These are phyloP conservation scores for Pterocarpus macrocarpus DNA, from an alignment of 306 rosid genomes.

Conservation along the genomic window DNA sequence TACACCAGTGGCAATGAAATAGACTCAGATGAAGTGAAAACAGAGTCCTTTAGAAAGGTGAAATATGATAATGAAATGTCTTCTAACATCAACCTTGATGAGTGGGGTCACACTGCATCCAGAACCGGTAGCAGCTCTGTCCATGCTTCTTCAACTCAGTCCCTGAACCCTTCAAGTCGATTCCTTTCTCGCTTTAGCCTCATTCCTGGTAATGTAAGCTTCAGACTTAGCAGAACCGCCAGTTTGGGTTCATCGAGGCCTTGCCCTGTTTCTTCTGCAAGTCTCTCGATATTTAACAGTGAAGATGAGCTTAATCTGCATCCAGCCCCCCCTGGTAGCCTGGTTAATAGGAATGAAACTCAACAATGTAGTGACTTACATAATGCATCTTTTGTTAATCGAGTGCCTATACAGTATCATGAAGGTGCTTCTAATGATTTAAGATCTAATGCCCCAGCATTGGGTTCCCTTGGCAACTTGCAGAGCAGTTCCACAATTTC, in stretches of 20 bases:
- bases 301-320: constrained; percentile 70
- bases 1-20: constrained; percentile 55
- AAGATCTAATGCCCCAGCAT: constrained; percentile 51
- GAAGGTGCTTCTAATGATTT: constrained; percentile 62
- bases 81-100: constrained; percentile 62
- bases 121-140: constrained; percentile 69
- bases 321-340: constrained; percentile 48
- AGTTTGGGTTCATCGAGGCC: constrained; percentile 90
- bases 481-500: constrained; percentile 54
- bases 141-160: constrained; percentile 59
- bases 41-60: constrained; percentile 64
- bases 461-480: constrained; percentile 49
- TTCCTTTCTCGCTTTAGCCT: constrained; percentile 90
- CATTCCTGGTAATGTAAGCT: constrained; percentile 85
- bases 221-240: constrained; percentile 87
- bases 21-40: constrained; percentile 57
- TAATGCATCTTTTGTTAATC: constrained; percentile 56
- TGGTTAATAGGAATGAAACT: constrained; percentile 59
- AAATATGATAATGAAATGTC: constrained; percentile 66
- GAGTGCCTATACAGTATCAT: constrained; percentile 51
- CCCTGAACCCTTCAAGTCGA: constrained; percentile 74
- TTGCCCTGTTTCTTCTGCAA: constrained; percentile 69
- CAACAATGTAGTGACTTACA: constrained; percentile 55
- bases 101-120: constrained; percentile 66
- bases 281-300: constrained; percentile 63